A percentile compares a stretch with the other conserved stretches of the same genome.
Evolutionary conservation across 78 protist species (phyloP).

Genomic region (Cavenderia fasciculata): DNA sequence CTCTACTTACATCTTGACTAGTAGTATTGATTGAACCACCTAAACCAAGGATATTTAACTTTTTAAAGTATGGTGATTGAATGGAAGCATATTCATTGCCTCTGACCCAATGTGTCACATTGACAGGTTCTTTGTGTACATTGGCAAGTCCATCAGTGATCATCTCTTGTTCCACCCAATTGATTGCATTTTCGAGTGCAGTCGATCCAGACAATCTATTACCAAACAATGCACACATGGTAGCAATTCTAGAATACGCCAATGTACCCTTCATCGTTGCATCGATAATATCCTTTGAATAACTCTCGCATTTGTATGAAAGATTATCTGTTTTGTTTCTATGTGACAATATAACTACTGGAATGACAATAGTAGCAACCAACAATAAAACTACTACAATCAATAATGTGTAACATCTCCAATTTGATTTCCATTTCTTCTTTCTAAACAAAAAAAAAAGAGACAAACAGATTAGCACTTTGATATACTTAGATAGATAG

Average conservation of each 20-base stretch:
- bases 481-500: too few relatives aligned
- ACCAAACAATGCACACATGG: slow-evolving; percentile 30
- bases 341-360: not conserved
- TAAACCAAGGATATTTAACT: slow-evolving; percentile 75
- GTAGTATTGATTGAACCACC: slow-evolving; percentile 77
- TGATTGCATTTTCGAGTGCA: slow-evolving; percentile 69
- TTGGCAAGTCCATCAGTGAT: slow-evolving; percentile 64
- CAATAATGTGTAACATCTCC: not conserved
- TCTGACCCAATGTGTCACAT: slow-evolving; percentile 77
- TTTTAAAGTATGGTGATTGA: slow-evolving; percentile 16
- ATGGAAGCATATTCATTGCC: slow-evolving; percentile 74
- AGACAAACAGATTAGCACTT: too few relatives aligned
- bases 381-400: not conserved
- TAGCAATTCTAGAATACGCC: slow-evolving; percentile 35
- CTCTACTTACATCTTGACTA: not conserved
- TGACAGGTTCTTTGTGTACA: slow-evolving; percentile 74
- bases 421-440: too few relatives aligned
- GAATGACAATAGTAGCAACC: slow-evolving; percentile 21
- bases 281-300: not conserved
- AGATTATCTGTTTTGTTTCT: slow-evolving; percentile 7
- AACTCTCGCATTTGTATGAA: slow-evolving; percentile 14
- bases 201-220: slow-evolving; percentile 68
- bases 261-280: slow-evolving; percentile 12
- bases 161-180: slow-evolving; percentile 62
- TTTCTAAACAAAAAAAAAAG: too few relatives aligned